These are phyloP conservation scores for Melanogaster broomeanus DNA, from an alignment of 768 basidiomycete genomes.

Conservation along the genomic window DNA sequence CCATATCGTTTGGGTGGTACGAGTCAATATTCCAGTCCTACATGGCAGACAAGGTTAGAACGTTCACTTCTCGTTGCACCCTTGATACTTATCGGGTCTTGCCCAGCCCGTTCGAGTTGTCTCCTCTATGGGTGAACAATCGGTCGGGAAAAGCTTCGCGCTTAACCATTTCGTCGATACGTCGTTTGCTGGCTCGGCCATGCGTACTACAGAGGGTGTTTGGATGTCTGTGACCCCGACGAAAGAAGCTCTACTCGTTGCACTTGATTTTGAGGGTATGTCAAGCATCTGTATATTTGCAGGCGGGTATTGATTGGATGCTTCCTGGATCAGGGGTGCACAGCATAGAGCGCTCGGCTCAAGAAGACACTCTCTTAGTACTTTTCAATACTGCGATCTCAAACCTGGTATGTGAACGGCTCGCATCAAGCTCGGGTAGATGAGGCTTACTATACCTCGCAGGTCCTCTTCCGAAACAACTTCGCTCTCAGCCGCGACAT, in stretches of 20 bases:
- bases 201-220: constrained; percentile 65
- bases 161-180: constrained; percentile 63
- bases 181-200: constrained; percentile 65
- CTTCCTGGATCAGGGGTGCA: constrained; percentile 47
- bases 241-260: constrained; percentile 52
- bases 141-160: constrained; percentile 60
- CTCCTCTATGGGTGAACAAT: constrained; percentile 70
- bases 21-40: constrained; percentile 66
- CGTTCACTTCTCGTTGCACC: not conserved
- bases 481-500: constrained; percentile 66
- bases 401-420: constrained; percentile 47
- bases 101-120: constrained; percentile 60
- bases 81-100: not conserved
- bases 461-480: constrained; percentile 69
- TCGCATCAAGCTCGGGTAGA: not conserved
- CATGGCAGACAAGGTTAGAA: constrained; percentile 51
- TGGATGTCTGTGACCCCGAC: constrained; percentile 71
- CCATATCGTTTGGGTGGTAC: constrained; percentile 64
- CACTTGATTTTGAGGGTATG: constrained; percentile 65
- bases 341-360: constrained; percentile 61
- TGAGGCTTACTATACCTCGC: not conserved
- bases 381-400: constrained; percentile 68
- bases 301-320: constrained; percentile 1
- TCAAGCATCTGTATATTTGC: too few species aligned
- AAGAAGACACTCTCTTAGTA: constrained; percentile 65